Conservation (phyloP, 768 basidiomycete genomes). For the Phanerodontia chrysosporium region DNA sequence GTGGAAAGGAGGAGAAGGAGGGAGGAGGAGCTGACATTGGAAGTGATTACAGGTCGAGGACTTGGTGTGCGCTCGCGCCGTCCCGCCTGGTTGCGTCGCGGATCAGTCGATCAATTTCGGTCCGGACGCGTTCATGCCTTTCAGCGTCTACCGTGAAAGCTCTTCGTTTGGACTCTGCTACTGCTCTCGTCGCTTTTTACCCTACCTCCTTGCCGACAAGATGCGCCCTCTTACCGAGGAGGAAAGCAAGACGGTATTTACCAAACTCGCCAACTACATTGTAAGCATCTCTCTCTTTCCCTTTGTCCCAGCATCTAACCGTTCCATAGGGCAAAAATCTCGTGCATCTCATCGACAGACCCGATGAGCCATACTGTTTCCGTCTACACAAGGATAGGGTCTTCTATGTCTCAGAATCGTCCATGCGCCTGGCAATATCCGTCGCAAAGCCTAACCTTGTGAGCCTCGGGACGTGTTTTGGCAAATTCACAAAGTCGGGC, state of each 20-base stretch:
- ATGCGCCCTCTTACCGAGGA: slow-evolving; percentile 98
- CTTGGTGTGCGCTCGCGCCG: no score
- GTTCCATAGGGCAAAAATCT: slow-evolving; percentile 83
- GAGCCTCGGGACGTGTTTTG: slow-evolving; percentile 93
- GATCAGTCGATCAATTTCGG: not conserved
- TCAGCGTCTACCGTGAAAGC: not conserved
- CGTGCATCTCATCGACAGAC: slow-evolving; percentile 90
- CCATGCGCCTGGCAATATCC: slow-evolving; percentile 89
- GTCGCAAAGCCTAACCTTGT: slow-evolving; percentile 90
- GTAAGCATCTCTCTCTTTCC: slow-evolving; percentile 38
- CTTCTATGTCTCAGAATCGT: slow-evolving; percentile 93
- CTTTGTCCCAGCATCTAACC: not conserved
- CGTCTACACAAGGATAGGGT: slow-evolving; percentile 92
- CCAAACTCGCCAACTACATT: slow-evolving; percentile 96
- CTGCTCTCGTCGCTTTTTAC: not conserved
- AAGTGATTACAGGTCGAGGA: not conserved
- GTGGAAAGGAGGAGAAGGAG: slow-evolving; percentile 60
- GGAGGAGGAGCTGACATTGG: slow-evolving; percentile 53
- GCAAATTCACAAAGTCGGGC: slow-evolving; percentile 94
- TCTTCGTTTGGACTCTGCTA: no score
- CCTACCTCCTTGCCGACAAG: not conserved
- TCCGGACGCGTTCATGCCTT: not conserved
- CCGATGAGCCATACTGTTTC: slow-evolving; percentile 94
- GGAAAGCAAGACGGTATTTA: slow-evolving; percentile 93
- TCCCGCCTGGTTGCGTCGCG: not conserved